Base-by-base conservation (phyloP, 2,329 filamentous ascomycete species). In the Alternaria consortialis region DNA sequence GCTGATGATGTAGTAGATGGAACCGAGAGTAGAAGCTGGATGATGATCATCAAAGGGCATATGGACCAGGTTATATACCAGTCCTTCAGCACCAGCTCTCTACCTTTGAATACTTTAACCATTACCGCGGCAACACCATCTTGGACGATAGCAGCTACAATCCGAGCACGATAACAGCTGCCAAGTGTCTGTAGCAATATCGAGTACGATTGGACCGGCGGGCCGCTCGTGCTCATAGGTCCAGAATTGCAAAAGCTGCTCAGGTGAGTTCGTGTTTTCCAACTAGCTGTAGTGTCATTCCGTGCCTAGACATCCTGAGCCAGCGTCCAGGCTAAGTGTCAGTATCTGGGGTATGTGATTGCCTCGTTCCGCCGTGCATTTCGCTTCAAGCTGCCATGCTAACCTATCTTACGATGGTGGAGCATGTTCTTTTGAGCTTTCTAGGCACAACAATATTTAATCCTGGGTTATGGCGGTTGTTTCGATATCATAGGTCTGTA, bases 161-260 rank as follows among this genome's bases (percentile, higher is more conserved):
- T 54, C 63, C 58, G 66, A 69, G 60, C 60, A 59, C 20, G 63
- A 70, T 65, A 73, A 62, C 64, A 67, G 50, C 50, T 61, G 74
- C 75, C 73, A 77, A 78, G 75, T 20, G 37, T 23, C 29, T 52
- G 32, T 56, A 62, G 58, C 62, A 77, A 77, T 78, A 75, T 78
- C 58, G 59, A 72, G 65, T 73, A 74, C 75, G 74, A 66, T 46
- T 73, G 70, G 73, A 67, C 70, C 72, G 72, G 69, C 70, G 70
- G 71, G 66, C 70, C 71, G 70, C 61, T 66, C 56, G 46, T 58
- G 63, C 48, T 69, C 66, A 73, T 69, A 71, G 71, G 73, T 70
- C 62, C 52, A 72, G 62, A 71, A 55, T 44, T 43, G 39, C 63
- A 48, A 40, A 43, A 32, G 54, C 20, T 58, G 62, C 66, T 73